Evolutionary conservation across 306 rosid genomes (phyloP).

Genomic region (Trifolium repens): DNA sequence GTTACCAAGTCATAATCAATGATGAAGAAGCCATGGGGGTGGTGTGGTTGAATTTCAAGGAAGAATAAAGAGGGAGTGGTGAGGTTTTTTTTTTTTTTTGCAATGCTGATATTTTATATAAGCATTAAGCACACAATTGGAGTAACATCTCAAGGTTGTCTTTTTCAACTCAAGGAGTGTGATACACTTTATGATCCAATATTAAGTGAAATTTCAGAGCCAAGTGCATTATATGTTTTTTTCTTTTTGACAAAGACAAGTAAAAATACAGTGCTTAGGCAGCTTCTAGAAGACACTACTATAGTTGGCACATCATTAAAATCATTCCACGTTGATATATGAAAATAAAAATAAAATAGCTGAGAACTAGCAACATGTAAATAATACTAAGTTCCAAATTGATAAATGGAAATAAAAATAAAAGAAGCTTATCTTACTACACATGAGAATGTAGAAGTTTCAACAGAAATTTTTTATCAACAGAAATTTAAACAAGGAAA

Average conservation of each 20-base stretch:
- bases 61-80: no score
- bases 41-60: no score
- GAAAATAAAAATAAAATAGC: not conserved
- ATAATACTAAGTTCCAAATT: conserved; percentile 21
- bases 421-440: conserved; percentile 4
- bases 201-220: no score
- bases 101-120: no score
- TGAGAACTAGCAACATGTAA: conserved; percentile 16
- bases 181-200: no score
- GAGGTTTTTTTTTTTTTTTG: no score
- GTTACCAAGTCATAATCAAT: no score
- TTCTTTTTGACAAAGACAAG: not conserved
- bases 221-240: not conserved
- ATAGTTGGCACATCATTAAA: conserved; percentile 6
- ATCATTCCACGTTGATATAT: not conserved
- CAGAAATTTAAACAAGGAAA: conserved; percentile 16
- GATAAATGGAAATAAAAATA: not conserved
- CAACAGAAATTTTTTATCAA: conserved; percentile 1
- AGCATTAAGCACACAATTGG: no score
- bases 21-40: no score
- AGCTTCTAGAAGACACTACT: not conserved
- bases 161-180: no score
- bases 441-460: conserved; percentile 32
- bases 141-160: no score
- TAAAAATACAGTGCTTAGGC: conserved; percentile 22